Base-by-base conservation (phyloP, 1,284 basidiomycete genomes). In the Apiotrichum domesticum region DNA sequence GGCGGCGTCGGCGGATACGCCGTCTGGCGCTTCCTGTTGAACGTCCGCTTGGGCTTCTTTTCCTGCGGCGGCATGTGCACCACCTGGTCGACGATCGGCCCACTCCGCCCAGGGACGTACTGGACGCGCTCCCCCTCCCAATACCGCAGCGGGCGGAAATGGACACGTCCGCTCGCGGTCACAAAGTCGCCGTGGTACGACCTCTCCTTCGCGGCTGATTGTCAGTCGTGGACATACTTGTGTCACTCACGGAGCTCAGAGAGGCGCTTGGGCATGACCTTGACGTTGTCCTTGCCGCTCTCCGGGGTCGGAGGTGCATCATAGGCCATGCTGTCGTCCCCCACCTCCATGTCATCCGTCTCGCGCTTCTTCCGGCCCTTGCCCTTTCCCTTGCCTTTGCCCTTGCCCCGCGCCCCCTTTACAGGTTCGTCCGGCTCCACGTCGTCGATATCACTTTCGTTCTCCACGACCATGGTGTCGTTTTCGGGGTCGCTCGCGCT, bases 51-150 rank as follows among this genome's bases (percentile, higher is more conserved):
- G 33, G 33, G 10, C 35, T 15, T n/a, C 21, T 35, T 42, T n/a
- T 8, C 32, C 2, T 6, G 4, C 3, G 50, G 9, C n/a, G 58
- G 55, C 11, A 52, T 37, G 34, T 50, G 59, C 14, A 89, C 78
- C 55, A 97, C 87, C 63, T 87, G 87, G 64, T 85, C 85, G 70
- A 96, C 88, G 43, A 85, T 85, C 1, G 93, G 85, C 7, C 87
- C 84, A n/a, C 83, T 79, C 11, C 83, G 77, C 13, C 78, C 71
- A 21, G 54, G 57, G 4, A 84, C 85, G 66, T 92, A 97, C 6
- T 93, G 85, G 33, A 91, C 83, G 60, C 85, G 87, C 74, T 98
- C 95, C 63, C 85, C 85, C n/a, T 90, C 84, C 96, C 96, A 98
- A 78, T 82, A 96, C 43, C 91, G 87, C 34, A 98, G 79, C 2